Percentiles rank a stretch among this genome's conserved stretches.
phyloP scores from a whole-genome alignment of 2,329 filamentous ascomycete species.

The Eutypella sp. region DNA sequence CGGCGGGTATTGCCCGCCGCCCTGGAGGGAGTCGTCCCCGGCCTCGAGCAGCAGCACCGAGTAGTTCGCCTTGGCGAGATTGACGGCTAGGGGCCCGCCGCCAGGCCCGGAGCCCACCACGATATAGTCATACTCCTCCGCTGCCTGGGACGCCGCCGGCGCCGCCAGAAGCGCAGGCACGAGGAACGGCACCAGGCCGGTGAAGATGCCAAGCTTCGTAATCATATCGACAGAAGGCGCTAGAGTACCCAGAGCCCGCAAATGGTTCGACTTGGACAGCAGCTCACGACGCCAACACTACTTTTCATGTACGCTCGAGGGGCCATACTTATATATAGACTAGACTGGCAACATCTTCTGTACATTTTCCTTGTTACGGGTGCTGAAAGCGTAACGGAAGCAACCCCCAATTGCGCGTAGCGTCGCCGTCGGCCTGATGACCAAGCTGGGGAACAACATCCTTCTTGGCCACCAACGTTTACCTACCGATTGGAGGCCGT shows the following conservation, averaged over 20 bases:
- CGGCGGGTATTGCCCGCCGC: constrained; percentile 32
- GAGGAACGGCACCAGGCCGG: background rate
- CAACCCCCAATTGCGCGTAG: background rate
- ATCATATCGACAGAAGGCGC: too few species aligned
- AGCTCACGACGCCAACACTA: background rate
- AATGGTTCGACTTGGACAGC: background rate
- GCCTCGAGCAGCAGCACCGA: constrained; percentile 50
- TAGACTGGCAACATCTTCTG: background rate
- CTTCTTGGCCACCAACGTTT: background rate
- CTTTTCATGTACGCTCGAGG: too few species aligned
- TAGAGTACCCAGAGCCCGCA: too few species aligned
- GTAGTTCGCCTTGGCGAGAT: constrained; percentile 46
- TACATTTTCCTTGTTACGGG: background rate
- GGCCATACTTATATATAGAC: background rate
- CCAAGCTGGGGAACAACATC: background rate
- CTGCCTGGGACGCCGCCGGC: background rate
- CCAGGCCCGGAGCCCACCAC: constrained; percentile 48
- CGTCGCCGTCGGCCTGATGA: background rate
- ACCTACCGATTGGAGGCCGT: too few species aligned
- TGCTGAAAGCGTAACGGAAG: background rate
- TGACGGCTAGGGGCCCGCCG: constrained; percentile 44
- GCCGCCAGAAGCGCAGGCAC: background rate
- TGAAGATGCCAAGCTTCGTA: background rate
- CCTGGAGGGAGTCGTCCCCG: constrained; percentile 41
- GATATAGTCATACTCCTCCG: constrained; percentile 19